phyloP scores from a whole-genome alignment of 495 filamentous ascomycete genomes.

The Stereocaulon alpinum region DNA sequence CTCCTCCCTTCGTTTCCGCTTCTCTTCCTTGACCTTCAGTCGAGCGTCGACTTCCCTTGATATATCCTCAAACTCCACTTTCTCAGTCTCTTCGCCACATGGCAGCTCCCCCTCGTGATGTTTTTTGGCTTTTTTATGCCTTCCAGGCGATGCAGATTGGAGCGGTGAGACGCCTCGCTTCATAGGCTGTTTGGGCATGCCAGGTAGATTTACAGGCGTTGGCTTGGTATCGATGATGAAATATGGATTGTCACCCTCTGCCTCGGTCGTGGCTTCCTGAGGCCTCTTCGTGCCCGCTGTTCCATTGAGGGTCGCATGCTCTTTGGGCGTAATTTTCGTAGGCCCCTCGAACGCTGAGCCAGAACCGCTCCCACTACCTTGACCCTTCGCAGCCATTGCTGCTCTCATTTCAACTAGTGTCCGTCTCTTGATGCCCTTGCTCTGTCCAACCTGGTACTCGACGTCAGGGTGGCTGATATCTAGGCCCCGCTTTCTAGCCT shows the following conservation, averaged over 20 bases:
- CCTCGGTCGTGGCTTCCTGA: not conserved
- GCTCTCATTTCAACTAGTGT: conserved; percentile 9
- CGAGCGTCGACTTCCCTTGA: conserved; percentile 29
- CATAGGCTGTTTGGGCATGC: not conserved
- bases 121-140: conserved; percentile 22
- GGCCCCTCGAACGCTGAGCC: conserved; percentile 13
- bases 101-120: conserved; percentile 13
- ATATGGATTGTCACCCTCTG: conserved; percentile 11
- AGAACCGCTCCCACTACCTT: conserved; percentile 8
- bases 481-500: conserved; percentile 18
- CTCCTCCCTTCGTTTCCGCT: conserved; percentile 22
- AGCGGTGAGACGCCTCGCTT: conserved; percentile 15
- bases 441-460: conserved; percentile 24
- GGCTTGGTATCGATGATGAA: conserved; percentile 25
- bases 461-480: conserved; percentile 18
- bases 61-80: conserved; percentile 30
- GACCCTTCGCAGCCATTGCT: conserved; percentile 5
- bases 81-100: not conserved
- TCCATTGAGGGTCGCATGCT: conserved; percentile 2
- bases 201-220: conserved; percentile 19
- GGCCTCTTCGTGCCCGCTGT: conserved; percentile 2
- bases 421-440: conserved; percentile 16
- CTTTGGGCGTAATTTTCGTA: not conserved
- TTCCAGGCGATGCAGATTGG: conserved; percentile 14
- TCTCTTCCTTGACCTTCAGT: conserved; percentile 29